These are phyloP conservation scores for Colletotrichum limetticola DNA, from an alignment of 2,329 filamentous ascomycete species.

Conservation along the genomic window DNA sequence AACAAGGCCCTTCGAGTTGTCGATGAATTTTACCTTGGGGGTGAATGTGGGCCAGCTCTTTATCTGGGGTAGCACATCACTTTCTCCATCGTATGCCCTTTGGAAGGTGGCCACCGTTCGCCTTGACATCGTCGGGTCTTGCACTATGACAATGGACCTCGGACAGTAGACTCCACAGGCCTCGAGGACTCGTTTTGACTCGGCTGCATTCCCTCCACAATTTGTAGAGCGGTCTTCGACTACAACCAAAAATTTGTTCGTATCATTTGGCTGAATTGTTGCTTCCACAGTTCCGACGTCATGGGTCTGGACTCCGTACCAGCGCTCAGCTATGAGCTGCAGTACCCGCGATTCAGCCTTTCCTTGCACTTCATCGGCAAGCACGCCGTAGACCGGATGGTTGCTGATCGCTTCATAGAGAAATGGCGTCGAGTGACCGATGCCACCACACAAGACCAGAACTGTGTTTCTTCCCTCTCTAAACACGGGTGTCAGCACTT, in stretches of 20 bases:
- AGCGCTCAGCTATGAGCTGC: conserved; percentile 45
- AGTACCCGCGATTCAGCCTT: conserved; percentile 52
- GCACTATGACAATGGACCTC: conserved; percentile 48
- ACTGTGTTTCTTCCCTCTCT: conserved; percentile 21
- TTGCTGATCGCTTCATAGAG: conserved; percentile 52
- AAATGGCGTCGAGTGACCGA: conserved; percentile 55
- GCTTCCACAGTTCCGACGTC: not conserved
- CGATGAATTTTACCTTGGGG: conserved; percentile 3
- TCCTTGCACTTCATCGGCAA: conserved; percentile 44
- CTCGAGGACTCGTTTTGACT: conserved; percentile 49
- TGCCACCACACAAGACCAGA: conserved; percentile 55
- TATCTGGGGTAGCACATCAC: not conserved
- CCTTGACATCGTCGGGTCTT: conserved; percentile 58
- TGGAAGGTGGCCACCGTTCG: conserved; percentile 53
- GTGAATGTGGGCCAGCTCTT: conserved; percentile 32
- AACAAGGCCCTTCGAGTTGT: not conserved
- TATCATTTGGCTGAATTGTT: not conserved
- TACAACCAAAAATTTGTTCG: conserved; percentile 40
- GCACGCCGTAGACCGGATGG: conserved; percentile 41
- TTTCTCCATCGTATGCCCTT: conserved; percentile 45
- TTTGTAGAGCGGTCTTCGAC: conserved; percentile 57
- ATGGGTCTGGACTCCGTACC: conserved; percentile 36
- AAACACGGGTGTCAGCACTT: not conserved
- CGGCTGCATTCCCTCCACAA: conserved; percentile 54
- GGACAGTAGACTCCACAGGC: conserved; percentile 38